A percentile compares a stretch with the other conserved stretches of the same genome.
phyloP scores from a whole-genome alignment of 2,329 filamentous ascomycete species.

The Alternaria ethzedia region DNA sequence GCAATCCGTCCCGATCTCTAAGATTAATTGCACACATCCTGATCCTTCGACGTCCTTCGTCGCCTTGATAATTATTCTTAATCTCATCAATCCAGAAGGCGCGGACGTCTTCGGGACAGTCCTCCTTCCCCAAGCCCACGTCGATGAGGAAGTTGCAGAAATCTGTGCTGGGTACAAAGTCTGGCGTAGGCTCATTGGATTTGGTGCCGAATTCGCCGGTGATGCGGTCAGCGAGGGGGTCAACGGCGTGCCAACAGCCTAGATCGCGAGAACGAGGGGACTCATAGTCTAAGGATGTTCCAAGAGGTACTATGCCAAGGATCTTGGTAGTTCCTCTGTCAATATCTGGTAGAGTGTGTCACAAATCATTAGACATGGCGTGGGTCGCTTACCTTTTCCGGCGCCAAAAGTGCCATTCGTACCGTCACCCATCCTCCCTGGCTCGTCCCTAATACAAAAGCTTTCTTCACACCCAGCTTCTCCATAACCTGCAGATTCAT shows the following conservation, averaged over 20 bases:
- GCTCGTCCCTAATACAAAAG: conserved; percentile 59
- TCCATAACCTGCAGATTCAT: conserved; percentile 54
- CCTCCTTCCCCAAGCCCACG: conserved; percentile 55
- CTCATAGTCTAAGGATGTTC: conserved; percentile 61
- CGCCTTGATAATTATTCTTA: conserved; percentile 55
- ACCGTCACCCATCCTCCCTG: conserved; percentile 62
- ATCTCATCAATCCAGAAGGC: conserved; percentile 56
- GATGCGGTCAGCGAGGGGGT: conserved; percentile 45
- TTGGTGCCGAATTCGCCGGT: conserved; percentile 46
- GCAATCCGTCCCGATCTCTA: conserved; percentile 56
- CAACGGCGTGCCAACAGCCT: conserved; percentile 57
- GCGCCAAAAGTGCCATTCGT: conserved; percentile 60
- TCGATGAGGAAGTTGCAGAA: conserved; percentile 56
- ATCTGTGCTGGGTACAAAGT: conserved; percentile 51
- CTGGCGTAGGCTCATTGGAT: conserved; percentile 45
- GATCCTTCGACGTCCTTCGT: conserved; percentile 56
- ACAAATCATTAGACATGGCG: neutral
- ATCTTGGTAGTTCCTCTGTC: conserved; percentile 47
- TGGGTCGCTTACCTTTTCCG: conserved; percentile 46
- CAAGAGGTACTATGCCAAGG: conserved; percentile 58
- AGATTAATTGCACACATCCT: conserved; percentile 60
- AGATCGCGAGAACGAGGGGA: conserved; percentile 51
- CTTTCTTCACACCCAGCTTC: conserved; percentile 50
- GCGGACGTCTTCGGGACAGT: conserved; percentile 44
- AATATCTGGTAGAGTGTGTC: neutral